Base-by-base conservation (phyloP, 306 rosid species). In the Acacia crassicarpa region DNA sequence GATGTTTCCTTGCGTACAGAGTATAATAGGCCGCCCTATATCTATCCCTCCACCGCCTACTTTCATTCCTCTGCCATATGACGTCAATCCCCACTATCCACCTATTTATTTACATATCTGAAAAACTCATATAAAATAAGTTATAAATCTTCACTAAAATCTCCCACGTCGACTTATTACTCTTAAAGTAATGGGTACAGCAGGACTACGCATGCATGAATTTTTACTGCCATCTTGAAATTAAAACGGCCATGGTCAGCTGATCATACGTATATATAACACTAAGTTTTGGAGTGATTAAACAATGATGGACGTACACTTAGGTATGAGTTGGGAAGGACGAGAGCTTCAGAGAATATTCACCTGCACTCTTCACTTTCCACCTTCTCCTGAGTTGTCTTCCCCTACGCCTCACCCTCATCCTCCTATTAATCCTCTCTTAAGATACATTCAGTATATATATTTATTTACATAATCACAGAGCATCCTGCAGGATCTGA, bases 381-480 rank as follows among this genome's bases (percentile, higher is more conserved):
- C 80, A 49, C 35, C 43, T 33, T 33, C 2, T 75, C 67, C 49
- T 38, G 78, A 75, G 67, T 35, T 54, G 67, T 75, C 49, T 53
- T 56, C 62, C 62, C 59, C 59, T 53, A 51, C 20, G 22, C 58
- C n/a, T 51, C 58, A 15, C n/a, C 58, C 58, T 51, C 58, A 5
- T 5, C 6, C 58, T 51, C 58, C 56, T 49, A 46, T 14, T 4
- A 13, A 48, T 19, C 58, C 59, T 19, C 23, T 53, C 62, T 3
- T 54, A 54, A 54, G 20, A 54, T 20, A 35, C 40, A 35, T 35
- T 35, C 40, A 35, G 5, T 35, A 5, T 38, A 38, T 38, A 1
- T 4, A 14, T 45, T 11, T 45, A 46, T 46, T 6, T 53, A 20
- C 19, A 56, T 56, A 56, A 56, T 56, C 23, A n/a, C 11, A n/a